Evolutionary conservation across 306 rosid species (phyloP).

Genomic region (Macrotyloma uniflorum): DNA sequence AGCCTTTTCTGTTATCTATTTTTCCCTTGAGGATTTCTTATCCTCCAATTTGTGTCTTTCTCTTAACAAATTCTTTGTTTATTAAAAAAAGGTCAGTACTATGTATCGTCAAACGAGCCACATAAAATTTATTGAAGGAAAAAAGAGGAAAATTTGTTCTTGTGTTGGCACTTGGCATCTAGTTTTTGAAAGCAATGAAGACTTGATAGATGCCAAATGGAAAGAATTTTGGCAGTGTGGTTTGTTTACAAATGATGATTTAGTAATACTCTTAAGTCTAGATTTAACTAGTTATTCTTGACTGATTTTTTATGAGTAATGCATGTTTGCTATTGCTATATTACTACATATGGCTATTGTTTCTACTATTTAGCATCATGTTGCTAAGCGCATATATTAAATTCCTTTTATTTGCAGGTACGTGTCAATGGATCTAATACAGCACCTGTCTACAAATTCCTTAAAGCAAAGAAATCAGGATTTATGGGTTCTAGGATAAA

Average conservation of each 20-base stretch:
- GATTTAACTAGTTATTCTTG: neutral
- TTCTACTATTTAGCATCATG: neutral
- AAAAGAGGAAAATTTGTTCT: neutral
- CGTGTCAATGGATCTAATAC: slow-evolving; percentile 74
- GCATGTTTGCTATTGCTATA: slow-evolving; percentile 1
- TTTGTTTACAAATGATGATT: slow-evolving; percentile 32
- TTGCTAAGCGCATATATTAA: slow-evolving; percentile 17
- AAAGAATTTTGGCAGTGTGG: neutral
- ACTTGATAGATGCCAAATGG: neutral
- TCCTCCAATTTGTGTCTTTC: neutral
- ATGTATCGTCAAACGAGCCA: neutral
- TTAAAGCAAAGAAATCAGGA: slow-evolving; percentile 63
- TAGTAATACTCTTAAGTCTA: slow-evolving; percentile 23
- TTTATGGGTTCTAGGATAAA: slow-evolving; percentile 69
- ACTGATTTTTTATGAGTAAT: neutral
- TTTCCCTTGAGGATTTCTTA: neutral
- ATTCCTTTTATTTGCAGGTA: slow-evolving; percentile 45
- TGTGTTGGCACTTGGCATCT: neutral
- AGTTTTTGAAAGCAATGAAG: slow-evolving; percentile 10
- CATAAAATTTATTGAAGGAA: neutral
- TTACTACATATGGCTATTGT: neutral
- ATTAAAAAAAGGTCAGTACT: neutral
- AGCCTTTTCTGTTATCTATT: neutral
- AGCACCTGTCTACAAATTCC: slow-evolving; percentile 76
- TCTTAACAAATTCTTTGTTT: neutral